Conservation (phyloP, 2,329 filamentous ascomycete species). For the Xenoacremonium recifei region DNA sequence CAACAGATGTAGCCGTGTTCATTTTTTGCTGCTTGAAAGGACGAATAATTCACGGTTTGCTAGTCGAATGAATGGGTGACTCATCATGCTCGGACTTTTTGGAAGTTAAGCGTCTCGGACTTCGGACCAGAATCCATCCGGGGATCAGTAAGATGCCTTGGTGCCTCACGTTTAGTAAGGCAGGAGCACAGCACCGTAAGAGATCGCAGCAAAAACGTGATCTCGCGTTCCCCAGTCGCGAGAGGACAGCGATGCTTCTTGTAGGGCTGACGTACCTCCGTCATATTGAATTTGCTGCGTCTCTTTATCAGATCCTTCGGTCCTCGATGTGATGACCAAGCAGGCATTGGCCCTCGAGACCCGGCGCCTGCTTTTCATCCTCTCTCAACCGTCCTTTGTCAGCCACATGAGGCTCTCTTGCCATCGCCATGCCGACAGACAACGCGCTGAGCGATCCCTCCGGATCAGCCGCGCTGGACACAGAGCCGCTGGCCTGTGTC, state of each 20-base stretch:
- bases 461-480: conserved; percentile 15
- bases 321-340: neutral
- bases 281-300: neutral
- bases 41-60: no score
- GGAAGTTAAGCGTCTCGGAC: neutral
- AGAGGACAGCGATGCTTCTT: neutral
- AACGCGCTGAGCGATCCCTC: conserved; percentile 20
- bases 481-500: conserved; percentile 70
- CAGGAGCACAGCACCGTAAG: no score
- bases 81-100: neutral
- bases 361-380: neutral
- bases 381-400: neutral
- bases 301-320: neutral
- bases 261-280: neutral
- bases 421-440: conserved; percentile 19
- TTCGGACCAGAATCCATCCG: conserved; percentile 1
- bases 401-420: conserved; percentile 15
- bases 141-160: neutral
- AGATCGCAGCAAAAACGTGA: neutral
- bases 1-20: no score
- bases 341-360: no score
- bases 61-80: no score
- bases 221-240: neutral
- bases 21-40: no score
- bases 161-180: no score